A percentile compares a stretch with the other conserved stretches of the same genome.
These are phyloP conservation scores for Fraxinus platypoda DNA, from an alignment of 305 asterid genomes.

Conservation along the genomic window DNA sequence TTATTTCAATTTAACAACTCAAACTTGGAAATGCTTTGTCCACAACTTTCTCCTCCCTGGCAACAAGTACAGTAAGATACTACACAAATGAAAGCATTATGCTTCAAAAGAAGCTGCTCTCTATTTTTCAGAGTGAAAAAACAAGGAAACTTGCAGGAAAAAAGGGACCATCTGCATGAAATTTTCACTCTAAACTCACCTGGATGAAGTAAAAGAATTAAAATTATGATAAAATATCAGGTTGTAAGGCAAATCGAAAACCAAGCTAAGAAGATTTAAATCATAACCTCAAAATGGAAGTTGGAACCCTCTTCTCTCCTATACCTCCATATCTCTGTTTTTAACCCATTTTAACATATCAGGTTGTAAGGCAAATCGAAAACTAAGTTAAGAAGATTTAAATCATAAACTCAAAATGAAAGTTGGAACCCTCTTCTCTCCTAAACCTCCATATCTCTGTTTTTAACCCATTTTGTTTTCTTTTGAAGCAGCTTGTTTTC, in stretches of 20 bases:
- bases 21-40: background rate
- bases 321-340: background rate
- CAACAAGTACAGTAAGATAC: slow-evolving; percentile 18
- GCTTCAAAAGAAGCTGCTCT: slow-evolving; percentile 3
- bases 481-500: background rate
- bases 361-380: background rate
- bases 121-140: background rate
- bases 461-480: background rate
- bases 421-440: background rate
- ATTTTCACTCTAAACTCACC: background rate
- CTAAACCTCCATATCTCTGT: background rate
- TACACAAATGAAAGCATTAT: slow-evolving; percentile 16
- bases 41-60: slow-evolving; percentile 12
- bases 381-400: background rate
- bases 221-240: background rate
- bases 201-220: background rate
- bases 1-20: slow-evolving; percentile 7
- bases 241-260: background rate
- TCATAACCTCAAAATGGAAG: background rate
- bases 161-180: background rate
- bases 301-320: background rate
- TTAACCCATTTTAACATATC: background rate
- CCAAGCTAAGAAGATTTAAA: background rate
- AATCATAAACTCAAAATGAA: background rate
- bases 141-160: background rate